Base-by-base conservation (phyloP, 306 rosid species). In the Vigna radiata region DNA sequence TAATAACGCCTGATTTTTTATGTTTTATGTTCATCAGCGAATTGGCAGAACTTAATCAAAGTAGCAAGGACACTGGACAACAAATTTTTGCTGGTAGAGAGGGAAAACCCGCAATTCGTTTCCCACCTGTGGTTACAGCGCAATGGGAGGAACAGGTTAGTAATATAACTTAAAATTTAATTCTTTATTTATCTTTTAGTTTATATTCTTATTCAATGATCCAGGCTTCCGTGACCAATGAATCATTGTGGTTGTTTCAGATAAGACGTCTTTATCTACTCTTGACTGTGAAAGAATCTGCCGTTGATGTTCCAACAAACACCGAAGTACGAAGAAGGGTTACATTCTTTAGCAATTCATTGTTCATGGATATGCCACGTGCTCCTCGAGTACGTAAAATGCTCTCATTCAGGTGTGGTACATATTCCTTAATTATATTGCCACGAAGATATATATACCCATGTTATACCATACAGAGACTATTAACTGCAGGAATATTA, bases 281-380 rank as follows among this genome's bases (percentile, higher is more conserved):
- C 76, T 81, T 95, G 82, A 90, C 99, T 2, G 96, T 89, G 81
- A 95, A 72, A 77, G 99, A 95, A 83, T 95, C 97, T 41, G 96
- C 96, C 71, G 59, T 77, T 64, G 97, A 95, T 15, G 96, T 95
- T 49, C 97, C 99, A 65, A 88, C 87, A 44, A 95, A 95, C 74
- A 89, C 91, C 65, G 99, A 95, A 89, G 99, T 96, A 61, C 92
- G 96, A 37, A 87, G 97, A 87, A 90, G 99, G 90, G 88, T 95
- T 85, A 68, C 94, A 59, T 95, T 95, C 83, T 95, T 95, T 68
- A 71, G 97, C 68, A 95, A 95, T 87, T 95, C 99, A 43, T 75
- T 95, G 85, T 95, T 92, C 86, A 92, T 95, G 99, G 93, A 95
- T 21, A 95, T 95, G 97, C 97, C 99, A 25, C 88, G 87, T 41